Conservation (phyloP, 768 basidiomycete species). For the Agrocybe chaxingu region DNA sequence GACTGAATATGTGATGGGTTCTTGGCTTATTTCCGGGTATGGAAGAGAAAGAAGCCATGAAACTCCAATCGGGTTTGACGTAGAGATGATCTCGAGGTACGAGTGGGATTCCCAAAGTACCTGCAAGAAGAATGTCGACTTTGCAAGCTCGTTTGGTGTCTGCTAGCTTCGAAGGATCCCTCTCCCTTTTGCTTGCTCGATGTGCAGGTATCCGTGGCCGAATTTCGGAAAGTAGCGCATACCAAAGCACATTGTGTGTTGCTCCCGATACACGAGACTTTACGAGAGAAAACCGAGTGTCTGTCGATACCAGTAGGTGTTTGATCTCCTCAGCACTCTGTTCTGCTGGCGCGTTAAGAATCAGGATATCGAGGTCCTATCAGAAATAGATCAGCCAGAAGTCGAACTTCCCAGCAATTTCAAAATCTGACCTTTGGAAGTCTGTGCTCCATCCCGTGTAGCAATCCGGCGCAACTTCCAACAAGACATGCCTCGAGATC, state of each 20-base stretch:
- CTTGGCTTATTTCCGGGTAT: neutral
- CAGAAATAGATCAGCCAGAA: neutral
- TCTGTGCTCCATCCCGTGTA: conserved; percentile 15
- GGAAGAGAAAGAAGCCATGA: neutral
- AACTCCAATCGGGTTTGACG: neutral
- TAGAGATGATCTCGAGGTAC: neutral
- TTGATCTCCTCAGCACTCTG: conserved; percentile 5
- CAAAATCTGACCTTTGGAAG: conserved; percentile 11
- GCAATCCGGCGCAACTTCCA: conserved; percentile 10
- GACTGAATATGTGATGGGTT: conserved; percentile 1
- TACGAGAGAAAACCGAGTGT: conserved; percentile 4
- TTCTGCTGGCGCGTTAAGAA: neutral
- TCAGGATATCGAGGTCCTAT: conserved; percentile 10
- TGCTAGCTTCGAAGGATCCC: neutral
- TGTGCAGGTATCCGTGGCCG: neutral
- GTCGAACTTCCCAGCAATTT: too few species aligned
- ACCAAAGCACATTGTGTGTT: conserved; percentile 2
- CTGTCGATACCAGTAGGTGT: neutral
- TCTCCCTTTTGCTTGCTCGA: neutral
- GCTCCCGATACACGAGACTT: neutral
- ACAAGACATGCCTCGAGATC: conserved; percentile 10
- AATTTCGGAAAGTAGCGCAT: neutral
- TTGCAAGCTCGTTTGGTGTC: conserved; percentile 10
- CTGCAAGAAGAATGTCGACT: conserved; percentile 16
- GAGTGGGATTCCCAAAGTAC: conserved; percentile 10